Percentiles rank a stretch among this genome's conserved stretches.
phyloP scores from a whole-genome alignment of 352 stramenopile species.

The Pseudoperonospora humuli region DNA sequence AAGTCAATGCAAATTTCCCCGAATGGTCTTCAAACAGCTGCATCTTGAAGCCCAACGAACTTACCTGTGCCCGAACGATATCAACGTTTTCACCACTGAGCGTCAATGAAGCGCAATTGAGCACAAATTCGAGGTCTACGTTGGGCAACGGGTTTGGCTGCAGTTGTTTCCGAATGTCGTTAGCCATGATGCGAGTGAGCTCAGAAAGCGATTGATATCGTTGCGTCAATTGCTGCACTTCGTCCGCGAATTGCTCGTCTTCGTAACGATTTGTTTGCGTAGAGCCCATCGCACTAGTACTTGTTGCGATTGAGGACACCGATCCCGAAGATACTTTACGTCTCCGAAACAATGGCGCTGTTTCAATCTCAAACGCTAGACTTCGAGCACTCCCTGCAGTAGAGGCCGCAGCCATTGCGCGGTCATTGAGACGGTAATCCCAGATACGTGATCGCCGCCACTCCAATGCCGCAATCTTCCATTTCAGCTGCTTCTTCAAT shows the following conservation, averaged over 20 bases:
- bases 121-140: conserved; percentile 51
- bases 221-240: conserved; percentile 37
- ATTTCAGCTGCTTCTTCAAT: conserved; percentile 44
- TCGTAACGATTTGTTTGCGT: conserved; percentile 35
- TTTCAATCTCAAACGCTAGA: conserved; percentile 37
- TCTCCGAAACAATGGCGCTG: too few species aligned
- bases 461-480: too few species aligned
- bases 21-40: conserved; percentile 69
- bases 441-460: conserved; percentile 46
- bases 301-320: too few species aligned
- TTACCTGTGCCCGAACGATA: conserved; percentile 49
- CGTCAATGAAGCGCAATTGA: conserved; percentile 50
- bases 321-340: too few species aligned
- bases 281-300: too few species aligned
- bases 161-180: conserved; percentile 29
- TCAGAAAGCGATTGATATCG: conserved; percentile 41
- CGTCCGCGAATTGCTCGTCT: conserved; percentile 36
- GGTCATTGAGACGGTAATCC: conserved; percentile 44
- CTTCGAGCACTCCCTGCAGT: conserved; percentile 28
- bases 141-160: conserved; percentile 40
- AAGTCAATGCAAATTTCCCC: conserved; percentile 45
- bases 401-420: conserved; percentile 30
- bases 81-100: conserved; percentile 52
- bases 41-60: conserved; percentile 56
- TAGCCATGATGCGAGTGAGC: conserved; percentile 29